A percentile compares a stretch with the other conserved stretches of the same genome.
phyloP scores from a whole-genome alignment of 2,329 filamentous ascomycete genomes.

The Aspergillus fischeri region DNA sequence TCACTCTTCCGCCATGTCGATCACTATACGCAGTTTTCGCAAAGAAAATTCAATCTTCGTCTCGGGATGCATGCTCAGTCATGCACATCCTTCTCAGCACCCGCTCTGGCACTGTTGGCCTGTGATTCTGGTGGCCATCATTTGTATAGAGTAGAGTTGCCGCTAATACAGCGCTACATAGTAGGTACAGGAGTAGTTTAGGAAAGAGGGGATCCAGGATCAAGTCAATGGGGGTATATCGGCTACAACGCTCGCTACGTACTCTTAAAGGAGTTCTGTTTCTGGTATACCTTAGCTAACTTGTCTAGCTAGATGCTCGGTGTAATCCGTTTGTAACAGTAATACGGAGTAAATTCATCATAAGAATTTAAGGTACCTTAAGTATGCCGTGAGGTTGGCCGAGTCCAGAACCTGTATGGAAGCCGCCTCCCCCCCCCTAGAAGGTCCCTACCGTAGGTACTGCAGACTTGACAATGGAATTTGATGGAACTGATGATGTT shows the following conservation, averaged over 20 bases:
- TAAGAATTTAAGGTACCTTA: not conserved
- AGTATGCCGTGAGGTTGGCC: not conserved
- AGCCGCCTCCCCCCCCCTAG: too few relatives aligned
- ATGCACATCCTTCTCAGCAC: not conserved
- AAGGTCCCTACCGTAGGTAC: not conserved
- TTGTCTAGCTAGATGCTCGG: not conserved
- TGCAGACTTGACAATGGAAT: too few relatives aligned
- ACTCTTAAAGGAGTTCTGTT: not conserved
- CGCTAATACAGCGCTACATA: not conserved
- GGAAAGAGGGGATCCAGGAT: not conserved
- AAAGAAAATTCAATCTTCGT: not conserved
- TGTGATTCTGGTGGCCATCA: not conserved
- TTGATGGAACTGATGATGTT: too few relatives aligned
- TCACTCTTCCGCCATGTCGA: not conserved
- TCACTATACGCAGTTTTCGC: not conserved
- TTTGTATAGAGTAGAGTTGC: not conserved
- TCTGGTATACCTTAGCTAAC: not conserved
- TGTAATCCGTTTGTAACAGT: not conserved
- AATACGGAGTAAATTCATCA: not conserved
- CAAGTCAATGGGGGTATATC: not conserved
- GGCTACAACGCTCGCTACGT: not conserved
- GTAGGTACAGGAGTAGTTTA: not conserved
- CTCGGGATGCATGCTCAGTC: not conserved
- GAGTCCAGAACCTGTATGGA: not conserved
- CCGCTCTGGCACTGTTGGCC: not conserved